phyloP scores from a whole-genome alignment of 768 basidiomycete genomes.

The Leccinum olivaceopallidum region DNA sequence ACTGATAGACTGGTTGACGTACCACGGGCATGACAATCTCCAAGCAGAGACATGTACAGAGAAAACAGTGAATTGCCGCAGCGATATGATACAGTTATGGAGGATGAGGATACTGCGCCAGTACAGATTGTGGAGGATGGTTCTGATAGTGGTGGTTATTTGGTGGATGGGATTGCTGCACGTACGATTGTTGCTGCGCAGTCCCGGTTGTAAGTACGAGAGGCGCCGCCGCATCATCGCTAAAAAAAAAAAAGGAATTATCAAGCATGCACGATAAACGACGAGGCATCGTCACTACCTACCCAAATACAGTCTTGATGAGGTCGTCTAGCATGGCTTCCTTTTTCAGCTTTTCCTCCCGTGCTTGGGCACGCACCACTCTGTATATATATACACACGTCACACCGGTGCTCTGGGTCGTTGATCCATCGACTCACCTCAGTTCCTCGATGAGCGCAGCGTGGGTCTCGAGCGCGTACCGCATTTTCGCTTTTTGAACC shows the following conservation, averaged over 20 bases:
- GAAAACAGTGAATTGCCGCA: neutral
- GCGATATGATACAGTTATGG: conserved; percentile 8
- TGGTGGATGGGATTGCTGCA: conserved; percentile 11
- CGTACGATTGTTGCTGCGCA: conserved; percentile 9
- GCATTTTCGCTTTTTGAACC: conserved; percentile 68
- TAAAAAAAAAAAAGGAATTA: conserved; percentile 5
- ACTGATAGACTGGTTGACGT: neutral
- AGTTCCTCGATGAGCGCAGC: conserved; percentile 66
- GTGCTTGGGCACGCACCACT: conserved; percentile 49
- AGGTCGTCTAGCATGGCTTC: conserved; percentile 60
- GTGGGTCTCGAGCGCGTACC: conserved; percentile 67
- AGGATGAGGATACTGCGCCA: conserved; percentile 18
- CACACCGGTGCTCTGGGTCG: neutral
- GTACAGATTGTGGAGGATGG: conserved; percentile 15
- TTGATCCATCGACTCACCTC: conserved; percentile 24
- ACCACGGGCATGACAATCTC: neutral
- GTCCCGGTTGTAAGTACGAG: conserved; percentile 13
- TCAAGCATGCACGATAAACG: neutral
- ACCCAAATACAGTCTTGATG: conserved; percentile 54
- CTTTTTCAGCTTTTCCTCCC: conserved; percentile 56
- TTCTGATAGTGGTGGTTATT: conserved; percentile 12
- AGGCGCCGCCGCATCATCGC: conserved; percentile 28
- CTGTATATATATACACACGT: conserved; percentile 17
- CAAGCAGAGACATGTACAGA: neutral
- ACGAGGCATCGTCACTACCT: conserved; percentile 20